Evolutionary conservation across 1,284 basidiomycete genomes (phyloP), one percentile per base, ranked within the genome.

Genomic region (Heterobasidion irregulare): DNA sequence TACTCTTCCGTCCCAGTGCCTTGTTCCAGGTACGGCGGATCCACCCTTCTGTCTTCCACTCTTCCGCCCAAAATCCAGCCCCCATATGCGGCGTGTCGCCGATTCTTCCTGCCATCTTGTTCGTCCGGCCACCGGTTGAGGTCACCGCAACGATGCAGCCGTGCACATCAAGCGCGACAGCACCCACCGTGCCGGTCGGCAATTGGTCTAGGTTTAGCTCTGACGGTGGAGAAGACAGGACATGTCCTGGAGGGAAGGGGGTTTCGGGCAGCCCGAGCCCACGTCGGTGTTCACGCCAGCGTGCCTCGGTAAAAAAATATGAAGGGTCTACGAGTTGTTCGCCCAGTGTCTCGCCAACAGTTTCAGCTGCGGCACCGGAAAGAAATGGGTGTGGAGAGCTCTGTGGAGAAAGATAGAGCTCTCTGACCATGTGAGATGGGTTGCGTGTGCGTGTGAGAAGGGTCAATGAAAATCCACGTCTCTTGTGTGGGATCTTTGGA

Each of bases 51-150:
- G 67, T 66, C 34, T 64, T 62, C 89, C 89, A 93, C 66, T 87
- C 80, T 62, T 89, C 87, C 7, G 89, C 87, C 87, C 87, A 91
- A 69, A 86, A 93, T 0, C 91, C 91, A 10, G 79, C 71, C 0
- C 86, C 89, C 78, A 88, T 84, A 36, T 78, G 70, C 0, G 90
- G 89, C 1, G 91, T 92, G 63, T 92, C 91, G 0, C 90, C 90
- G 32, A 92, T 75, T 8, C 89, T 77, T 3, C 90, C 90, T 6
- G 84, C 85, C 15, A 89, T 74, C 66, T 93, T 92, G 70, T 93
- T 92, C 34, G 89, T 92, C 51, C 75, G 75, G 0, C 90, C 91
- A 32, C 90, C 91, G 0, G 89, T 93, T 0, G 87, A 90, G 1
- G 90, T 93, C 9, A 86, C 74, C 5, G 77, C 70, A 0, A 83